Base-by-base conservation (phyloP, 2,329 filamentous ascomycete species). In the Diaporthe longicolla region DNA sequence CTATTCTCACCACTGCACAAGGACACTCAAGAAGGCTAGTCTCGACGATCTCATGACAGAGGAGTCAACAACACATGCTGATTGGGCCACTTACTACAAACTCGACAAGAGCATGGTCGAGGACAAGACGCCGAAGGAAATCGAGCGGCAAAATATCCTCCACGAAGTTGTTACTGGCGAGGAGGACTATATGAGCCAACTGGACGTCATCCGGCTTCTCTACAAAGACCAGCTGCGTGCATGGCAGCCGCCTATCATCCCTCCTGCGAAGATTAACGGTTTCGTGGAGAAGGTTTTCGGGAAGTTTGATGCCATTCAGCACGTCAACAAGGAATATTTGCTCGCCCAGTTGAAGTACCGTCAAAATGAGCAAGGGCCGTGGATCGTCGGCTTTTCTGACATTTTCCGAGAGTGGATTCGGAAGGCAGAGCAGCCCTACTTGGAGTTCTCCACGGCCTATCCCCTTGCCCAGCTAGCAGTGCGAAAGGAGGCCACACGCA, bases 401-500 rank as follows among this genome's bases (percentile, higher is more conserved):
- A 94, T 99, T 66, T 98, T 99, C 87, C 89, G 97, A 74, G 97
- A 99, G 84, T 99, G 97, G 97, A 98, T 98, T 76, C 91, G 97
- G 76, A 98, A 98, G 83, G 97, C 97, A 43, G 95, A 93, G 82
- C 87, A 89, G 3, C 93, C 94, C 15, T 99, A 98, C 81, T 92
- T 98, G 75, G 95, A 97, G 74, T 99, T 98, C 82, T 96, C 96
- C 52, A 92, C 93, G 1, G 92, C 92, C 0, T 98, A 97, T 78
- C 96, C 96, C 0, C 91, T 93, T 74, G 96, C 97, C 1, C 92
- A 92, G 50, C 95, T 94, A 80, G 87, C 95, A 70, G 91, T 99
- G 24, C 93, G 95, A 70, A 93, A 93, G 80, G 97, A 99, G 83
- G 88, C 93, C 0, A 92, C 95, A 61, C 90, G 92, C 72, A 99